phyloP scores from a whole-genome alignment of 257 asterid species.

The Solanum rostratum region DNA sequence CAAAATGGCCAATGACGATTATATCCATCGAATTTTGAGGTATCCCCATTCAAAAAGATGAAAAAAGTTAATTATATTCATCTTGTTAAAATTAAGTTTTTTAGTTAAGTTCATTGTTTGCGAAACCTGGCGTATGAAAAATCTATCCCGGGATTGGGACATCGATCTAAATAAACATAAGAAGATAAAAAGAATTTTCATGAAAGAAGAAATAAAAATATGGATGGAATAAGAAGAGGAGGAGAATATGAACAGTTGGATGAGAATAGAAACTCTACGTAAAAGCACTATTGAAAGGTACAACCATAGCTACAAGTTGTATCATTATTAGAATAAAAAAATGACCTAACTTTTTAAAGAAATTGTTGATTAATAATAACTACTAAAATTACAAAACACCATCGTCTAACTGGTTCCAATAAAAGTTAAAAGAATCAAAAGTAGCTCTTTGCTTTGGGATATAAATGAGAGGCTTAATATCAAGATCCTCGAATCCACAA shows the following conservation, averaged over 20 bases:
- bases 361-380: background rate
- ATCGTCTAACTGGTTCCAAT: background rate
- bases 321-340: background rate
- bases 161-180: background rate
- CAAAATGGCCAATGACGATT: too few relatives aligned
- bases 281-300: background rate
- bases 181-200: background rate
- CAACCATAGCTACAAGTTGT: background rate
- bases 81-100: too few relatives aligned
- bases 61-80: too few relatives aligned
- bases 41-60: too few relatives aligned
- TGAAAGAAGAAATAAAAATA: background rate
- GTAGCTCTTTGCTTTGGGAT: background rate
- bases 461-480: background rate
- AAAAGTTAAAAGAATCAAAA: background rate
- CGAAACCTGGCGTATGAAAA: too few relatives aligned
- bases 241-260: background rate
- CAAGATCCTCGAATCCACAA: background rate
- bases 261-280: background rate
- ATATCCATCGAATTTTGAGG: too few relatives aligned
- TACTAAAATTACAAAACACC: background rate
- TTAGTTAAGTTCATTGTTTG: too few relatives aligned
- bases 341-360: background rate
- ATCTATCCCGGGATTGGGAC: too few relatives aligned
- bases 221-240: background rate